phyloP scores from a whole-genome alignment of 345 rosid genomes.

The Salix suchowensis region DNA sequence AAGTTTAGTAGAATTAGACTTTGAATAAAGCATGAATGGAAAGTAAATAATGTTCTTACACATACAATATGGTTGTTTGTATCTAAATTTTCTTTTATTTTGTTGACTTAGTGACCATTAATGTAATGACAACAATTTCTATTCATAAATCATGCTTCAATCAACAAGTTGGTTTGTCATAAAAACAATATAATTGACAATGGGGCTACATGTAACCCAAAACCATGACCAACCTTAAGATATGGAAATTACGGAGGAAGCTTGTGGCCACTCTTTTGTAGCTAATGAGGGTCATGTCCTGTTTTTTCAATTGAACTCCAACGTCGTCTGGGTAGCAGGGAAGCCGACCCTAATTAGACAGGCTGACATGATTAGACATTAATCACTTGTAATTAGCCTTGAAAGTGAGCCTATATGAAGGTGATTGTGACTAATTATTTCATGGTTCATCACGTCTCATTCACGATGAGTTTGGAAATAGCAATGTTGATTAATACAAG shows the following conservation, averaged over 20 bases:
- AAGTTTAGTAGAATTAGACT: neutral
- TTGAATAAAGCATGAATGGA: neutral
- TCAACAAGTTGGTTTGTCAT: neutral
- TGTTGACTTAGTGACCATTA: neutral
- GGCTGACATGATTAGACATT: neutral
- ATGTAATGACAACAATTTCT: neutral
- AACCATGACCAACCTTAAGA: neutral
- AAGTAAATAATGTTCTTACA: neutral
- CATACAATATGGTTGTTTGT: neutral
- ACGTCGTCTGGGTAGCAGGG: neutral
- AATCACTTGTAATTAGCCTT: neutral
- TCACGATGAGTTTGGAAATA: neutral
- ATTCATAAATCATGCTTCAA: slow-evolving; percentile 20
- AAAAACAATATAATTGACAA: slow-evolving; percentile 12
- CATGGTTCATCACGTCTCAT: slow-evolving; percentile 1
- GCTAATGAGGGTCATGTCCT: neutral
- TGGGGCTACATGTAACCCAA: slow-evolving; percentile 14
- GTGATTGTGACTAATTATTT: neutral
- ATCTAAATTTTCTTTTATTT: neutral
- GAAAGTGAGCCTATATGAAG: neutral
- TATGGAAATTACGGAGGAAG: neutral
- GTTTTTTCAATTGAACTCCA: neutral
- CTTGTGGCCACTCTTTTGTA: neutral
- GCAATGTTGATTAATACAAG: neutral
- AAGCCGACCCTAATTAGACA: neutral